These are phyloP conservation scores for Takashimella tepidaria DNA, from an alignment of 1,284 basidiomycete genomes.

Conservation along the genomic window DNA sequence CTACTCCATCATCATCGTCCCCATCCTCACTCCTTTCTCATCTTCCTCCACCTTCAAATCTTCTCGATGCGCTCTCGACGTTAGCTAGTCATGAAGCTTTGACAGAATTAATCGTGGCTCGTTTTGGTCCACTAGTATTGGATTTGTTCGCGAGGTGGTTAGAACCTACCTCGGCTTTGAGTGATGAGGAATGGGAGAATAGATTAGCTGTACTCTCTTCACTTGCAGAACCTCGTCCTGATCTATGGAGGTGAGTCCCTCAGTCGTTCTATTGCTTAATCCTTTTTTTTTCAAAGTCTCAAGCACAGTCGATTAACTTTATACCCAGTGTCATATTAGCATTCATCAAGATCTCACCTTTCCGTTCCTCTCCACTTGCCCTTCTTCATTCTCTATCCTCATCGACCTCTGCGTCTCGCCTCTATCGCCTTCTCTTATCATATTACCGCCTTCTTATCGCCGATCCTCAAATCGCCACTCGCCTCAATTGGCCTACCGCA, in stretches of 20 bases:
- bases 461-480: conserved; percentile 61
- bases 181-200: conserved; percentile 27
- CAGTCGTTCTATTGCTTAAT: neutral
- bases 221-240: conserved; percentile 30
- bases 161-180: conserved; percentile 6
- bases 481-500: conserved; percentile 61
- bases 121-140: conserved; percentile 35
- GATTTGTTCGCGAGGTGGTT: conserved; percentile 43
- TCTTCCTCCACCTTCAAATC: too few relatives aligned
- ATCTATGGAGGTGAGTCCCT: conserved; percentile 43
- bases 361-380: conserved; percentile 24
- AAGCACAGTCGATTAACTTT: conserved; percentile 8
- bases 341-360: conserved; percentile 26
- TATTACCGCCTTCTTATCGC: conserved; percentile 73
- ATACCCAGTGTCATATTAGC: conserved; percentile 20
- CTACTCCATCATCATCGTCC: neutral
- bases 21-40: too few relatives aligned
- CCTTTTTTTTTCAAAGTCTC: too few relatives aligned
- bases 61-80: conserved; percentile 25
- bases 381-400: conserved; percentile 37
- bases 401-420: conserved; percentile 48
- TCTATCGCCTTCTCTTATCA: conserved; percentile 67
- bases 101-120: conserved; percentile 19
- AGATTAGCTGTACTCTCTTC: conserved; percentile 27
- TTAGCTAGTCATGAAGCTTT: conserved; percentile 19